phyloP scores from a whole-genome alignment of 2,329 filamentous ascomycete genomes.

The Aspergillus sp. region DNA sequence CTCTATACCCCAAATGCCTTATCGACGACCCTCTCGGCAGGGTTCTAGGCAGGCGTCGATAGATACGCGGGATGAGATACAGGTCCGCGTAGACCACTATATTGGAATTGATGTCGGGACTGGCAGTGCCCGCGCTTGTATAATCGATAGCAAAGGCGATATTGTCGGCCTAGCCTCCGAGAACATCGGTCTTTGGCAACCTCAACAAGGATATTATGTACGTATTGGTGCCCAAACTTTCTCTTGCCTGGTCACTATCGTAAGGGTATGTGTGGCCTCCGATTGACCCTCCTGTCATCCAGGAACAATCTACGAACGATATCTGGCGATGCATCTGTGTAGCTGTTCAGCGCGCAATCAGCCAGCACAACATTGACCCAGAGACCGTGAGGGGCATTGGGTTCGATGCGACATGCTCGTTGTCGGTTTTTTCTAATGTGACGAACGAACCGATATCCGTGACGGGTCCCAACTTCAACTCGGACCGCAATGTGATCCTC shows the following conservation, averaged over 20 bases:
- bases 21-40: constrained; percentile 35
- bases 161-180: constrained; percentile 74
- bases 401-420: constrained; percentile 97
- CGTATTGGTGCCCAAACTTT: constrained; percentile 22
- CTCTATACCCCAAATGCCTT: constrained; percentile 29
- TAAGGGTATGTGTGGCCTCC: constrained; percentile 7
- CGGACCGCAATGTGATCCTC: constrained; percentile 91
- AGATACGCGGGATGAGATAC: constrained; percentile 58
- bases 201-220: constrained; percentile 73
- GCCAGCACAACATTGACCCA: constrained; percentile 76
- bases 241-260: background rate
- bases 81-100: constrained; percentile 60
- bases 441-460: constrained; percentile 91
- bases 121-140: constrained; percentile 90
- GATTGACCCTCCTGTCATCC: constrained; percentile 22
- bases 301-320: constrained; percentile 97
- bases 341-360: constrained; percentile 79
- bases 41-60: constrained; percentile 41
- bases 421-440: constrained; percentile 84
- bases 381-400: constrained; percentile 82
- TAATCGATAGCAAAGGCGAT: constrained; percentile 88
- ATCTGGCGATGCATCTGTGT: constrained; percentile 95
- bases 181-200: constrained; percentile 79
- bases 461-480: constrained; percentile 81
- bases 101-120: constrained; percentile 96